Evolutionary conservation across 2,329 filamentous ascomycete genomes (phyloP), one percentile per base, ranked within the genome.

Genomic region (Talaromyces sp.): DNA sequence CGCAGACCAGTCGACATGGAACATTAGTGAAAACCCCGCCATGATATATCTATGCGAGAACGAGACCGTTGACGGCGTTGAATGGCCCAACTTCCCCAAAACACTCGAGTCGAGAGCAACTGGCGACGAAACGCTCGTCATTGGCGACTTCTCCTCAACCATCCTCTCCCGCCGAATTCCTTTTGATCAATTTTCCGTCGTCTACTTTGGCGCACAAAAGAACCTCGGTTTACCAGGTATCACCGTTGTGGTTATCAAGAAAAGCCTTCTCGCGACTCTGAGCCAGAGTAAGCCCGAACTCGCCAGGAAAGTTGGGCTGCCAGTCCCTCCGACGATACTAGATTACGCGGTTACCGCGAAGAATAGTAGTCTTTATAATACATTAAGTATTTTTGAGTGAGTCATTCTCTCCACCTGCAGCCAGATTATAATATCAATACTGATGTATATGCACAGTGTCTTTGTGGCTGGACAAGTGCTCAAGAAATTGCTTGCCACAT

Each of bases 331-430:
- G 1, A 85, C 91, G 18, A 85, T 97, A 48, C 80, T 98, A 55
- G 86, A 91, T 67, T 98, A 93, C 72, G 88, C 92, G 66, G 92
- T 86, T 0, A 89, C 95, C 67, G 88, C 90, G 44, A 96, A 96
- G 82, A 96, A 96, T 80, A 95, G 96, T 80, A 95, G 90, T 69
- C 83, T 98, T 31, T 98, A 98, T 81, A 98, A 98, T 78, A 98
- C 93, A 0, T 81, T 98, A 11, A 93, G 91, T 71, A 96, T 98
- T 71, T 96, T 98, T 71, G 93, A 93, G 62, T 63, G 48, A 35
- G 57, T 48, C 6, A 28, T 6, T 6, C 74, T 90, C 97, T 40
- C 2, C 18, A 5, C 9, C 23, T 28, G 48, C 14, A 3, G 54
- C 98, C 89, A n/a, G 70, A 86, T 97, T 33, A 6, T 3, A 5